Evolutionary conservation across 495 filamentous ascomycete genomes (phyloP).

Genomic region (Penicillium samsonianum): DNA sequence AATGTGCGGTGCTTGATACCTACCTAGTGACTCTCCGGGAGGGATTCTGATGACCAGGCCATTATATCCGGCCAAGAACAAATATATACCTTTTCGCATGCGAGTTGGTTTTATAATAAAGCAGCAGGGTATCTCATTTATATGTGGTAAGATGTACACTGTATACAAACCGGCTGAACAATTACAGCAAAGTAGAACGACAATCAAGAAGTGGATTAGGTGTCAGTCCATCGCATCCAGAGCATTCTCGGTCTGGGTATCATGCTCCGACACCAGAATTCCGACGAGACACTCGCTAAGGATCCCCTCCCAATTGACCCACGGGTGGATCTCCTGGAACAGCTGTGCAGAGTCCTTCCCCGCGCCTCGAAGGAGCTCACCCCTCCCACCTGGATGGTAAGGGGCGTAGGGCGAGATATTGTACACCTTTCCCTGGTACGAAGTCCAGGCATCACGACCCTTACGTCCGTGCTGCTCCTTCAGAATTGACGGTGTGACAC

Average conservation of each 20-base stretch:
- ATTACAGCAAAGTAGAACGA: not conserved
- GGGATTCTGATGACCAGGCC: not conserved
- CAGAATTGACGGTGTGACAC: constrained; percentile 78
- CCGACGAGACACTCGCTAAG: constrained; percentile 82
- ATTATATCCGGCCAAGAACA: not conserved
- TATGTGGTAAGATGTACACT: constrained; percentile 19
- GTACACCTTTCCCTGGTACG: constrained; percentile 83
- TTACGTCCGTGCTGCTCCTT: constrained; percentile 73
- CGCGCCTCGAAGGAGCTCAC: constrained; percentile 77
- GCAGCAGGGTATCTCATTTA: constrained; percentile 22
- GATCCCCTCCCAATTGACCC: constrained; percentile 98
- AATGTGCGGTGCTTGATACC: constrained; percentile 3
- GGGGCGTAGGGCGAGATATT: constrained; percentile 88
- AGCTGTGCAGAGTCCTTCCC: constrained; percentile 69
- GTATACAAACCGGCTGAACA: constrained; percentile 1
- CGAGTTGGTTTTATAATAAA: not conserved
- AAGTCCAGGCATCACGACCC: constrained; percentile 85
- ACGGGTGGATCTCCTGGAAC: constrained; percentile 92
- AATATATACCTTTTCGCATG: not conserved
- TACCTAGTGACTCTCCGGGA: not conserved
- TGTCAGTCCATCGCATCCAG: constrained; percentile 73
- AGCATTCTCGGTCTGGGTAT: constrained; percentile 47
- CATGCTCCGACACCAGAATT: constrained; percentile 77
- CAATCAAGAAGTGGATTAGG: not conserved
- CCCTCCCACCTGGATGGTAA: constrained; percentile 90